Percentiles rank a stretch among this genome's conserved stretches.
These are phyloP conservation scores for Vitis rotundifolia DNA, from an alignment of 164 flowering plant species.

Conservation along the genomic window DNA sequence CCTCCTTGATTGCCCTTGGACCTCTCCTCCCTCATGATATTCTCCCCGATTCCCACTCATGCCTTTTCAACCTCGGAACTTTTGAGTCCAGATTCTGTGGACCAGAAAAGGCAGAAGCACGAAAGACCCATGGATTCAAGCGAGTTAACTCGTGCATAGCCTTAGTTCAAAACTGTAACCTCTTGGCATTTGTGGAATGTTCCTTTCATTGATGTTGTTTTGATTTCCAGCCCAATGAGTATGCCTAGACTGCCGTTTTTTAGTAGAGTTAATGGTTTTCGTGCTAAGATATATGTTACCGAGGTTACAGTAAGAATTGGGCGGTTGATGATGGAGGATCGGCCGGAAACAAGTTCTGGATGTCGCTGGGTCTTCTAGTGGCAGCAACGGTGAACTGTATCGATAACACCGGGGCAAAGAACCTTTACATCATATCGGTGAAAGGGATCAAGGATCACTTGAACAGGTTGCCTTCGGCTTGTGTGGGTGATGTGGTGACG, in stretches of 20 bases:
- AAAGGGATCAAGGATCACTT: too few species aligned
- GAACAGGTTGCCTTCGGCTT: too few species aligned
- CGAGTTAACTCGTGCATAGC: constrained; percentile 54
- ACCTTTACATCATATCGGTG: too few species aligned
- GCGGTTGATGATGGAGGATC: constrained; percentile 83
- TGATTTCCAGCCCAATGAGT: constrained; percentile 82
- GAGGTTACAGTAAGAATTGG: constrained; percentile 74
- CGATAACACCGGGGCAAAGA: constrained; percentile 78
- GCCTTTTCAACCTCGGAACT: too few species aligned
- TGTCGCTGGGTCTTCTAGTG: constrained; percentile 86
- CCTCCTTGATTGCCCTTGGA: constrained; percentile 80
- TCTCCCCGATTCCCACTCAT: constrained; percentile 55
- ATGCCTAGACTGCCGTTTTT: constrained; percentile 91
- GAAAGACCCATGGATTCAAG: constrained; percentile 40
- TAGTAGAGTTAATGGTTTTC: constrained; percentile 54
- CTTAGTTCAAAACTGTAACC: constrained; percentile 69
- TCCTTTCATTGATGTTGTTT: constrained; percentile 69
- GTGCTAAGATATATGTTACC: constrained; percentile 83
- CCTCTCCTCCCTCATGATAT: constrained; percentile 67
- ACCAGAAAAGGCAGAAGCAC: constrained; percentile 35
- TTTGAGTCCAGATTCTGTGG: constrained; percentile 12
- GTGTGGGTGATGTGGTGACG: too few species aligned
- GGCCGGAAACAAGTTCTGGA: constrained; percentile 81
- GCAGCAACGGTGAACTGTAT: constrained; percentile 83
- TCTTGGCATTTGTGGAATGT: constrained; percentile 65